Conservation (phyloP, 192 early-diverging fungal species). For the Backusella liffmaniae region DNA sequence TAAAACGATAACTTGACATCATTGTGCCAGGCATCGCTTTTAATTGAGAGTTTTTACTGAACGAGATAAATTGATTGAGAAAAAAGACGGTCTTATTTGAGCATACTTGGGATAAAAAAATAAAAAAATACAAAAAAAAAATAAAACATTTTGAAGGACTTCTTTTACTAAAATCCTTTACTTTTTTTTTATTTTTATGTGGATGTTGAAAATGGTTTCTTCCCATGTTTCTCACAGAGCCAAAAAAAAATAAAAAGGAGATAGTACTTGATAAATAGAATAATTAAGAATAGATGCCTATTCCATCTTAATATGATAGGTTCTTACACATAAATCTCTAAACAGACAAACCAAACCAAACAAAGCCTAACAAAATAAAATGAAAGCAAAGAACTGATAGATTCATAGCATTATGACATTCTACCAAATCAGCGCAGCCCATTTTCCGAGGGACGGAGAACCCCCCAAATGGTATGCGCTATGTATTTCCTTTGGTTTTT, state of each 20-base stretch:
- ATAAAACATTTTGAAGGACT: neutral
- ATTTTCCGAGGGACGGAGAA: neutral
- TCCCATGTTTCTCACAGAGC: neutral
- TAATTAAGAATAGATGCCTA: neutral
- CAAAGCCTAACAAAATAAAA: neutral
- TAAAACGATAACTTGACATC: neutral
- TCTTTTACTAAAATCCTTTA: neutral
- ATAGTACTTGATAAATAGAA: too few species aligned
- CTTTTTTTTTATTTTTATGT: neutral
- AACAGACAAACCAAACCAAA: neutral
- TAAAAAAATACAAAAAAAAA: neutral
- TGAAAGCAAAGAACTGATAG: neutral
- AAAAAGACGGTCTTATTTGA: neutral
- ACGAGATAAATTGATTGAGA: neutral
- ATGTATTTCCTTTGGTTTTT: neutral
- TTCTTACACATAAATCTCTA: neutral
- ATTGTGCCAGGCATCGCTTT: slow-evolving; percentile 1
- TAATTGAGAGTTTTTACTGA: slow-evolving; percentile 2
- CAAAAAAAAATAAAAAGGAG: neutral
- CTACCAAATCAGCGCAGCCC: neutral
- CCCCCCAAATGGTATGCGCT: neutral
- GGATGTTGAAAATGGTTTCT: neutral
- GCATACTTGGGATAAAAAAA: neutral
- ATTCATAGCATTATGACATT: neutral
- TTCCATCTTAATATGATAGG: neutral